phyloP scores from a whole-genome alignment of 2,329 filamentous ascomycete species.

The Alternaria atra region DNA sequence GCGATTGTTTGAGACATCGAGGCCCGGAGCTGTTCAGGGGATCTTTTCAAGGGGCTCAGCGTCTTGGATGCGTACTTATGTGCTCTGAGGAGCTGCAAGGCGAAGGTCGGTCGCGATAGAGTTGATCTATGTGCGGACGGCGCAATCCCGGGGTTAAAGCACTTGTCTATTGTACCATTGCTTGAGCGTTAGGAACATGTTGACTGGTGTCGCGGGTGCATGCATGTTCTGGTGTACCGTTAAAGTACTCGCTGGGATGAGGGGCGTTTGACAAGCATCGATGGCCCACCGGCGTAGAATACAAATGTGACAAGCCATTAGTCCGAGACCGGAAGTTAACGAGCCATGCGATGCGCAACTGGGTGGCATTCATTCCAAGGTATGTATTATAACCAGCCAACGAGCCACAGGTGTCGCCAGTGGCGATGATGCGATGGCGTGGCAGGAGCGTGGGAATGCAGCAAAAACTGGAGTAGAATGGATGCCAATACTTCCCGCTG shows the following conservation, averaged over 20 bases:
- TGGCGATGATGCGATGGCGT: background rate
- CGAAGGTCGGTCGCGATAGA: background rate
- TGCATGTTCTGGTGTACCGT: background rate
- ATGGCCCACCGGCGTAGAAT: background rate
- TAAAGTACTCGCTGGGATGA: background rate
- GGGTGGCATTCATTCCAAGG: background rate
- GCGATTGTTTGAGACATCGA: slow-evolving; percentile 1
- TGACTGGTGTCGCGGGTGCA: background rate
- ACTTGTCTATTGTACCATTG: background rate
- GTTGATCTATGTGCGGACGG: background rate
- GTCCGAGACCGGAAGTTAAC: background rate
- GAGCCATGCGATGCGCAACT: background rate
- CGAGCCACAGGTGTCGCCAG: background rate
- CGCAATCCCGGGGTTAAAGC: background rate
- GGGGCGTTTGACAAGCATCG: background rate
- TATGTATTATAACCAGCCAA: background rate
- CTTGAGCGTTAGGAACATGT: background rate
- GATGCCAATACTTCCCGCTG: slow-evolving; percentile 11
- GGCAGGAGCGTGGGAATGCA: background rate
- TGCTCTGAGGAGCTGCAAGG: background rate
- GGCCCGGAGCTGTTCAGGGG: background rate
- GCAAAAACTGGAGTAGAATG: slow-evolving; percentile 3
- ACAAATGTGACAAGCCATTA: slow-evolving; percentile 1
- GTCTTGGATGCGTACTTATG: background rate
- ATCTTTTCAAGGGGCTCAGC: background rate